These are phyloP conservation scores for Elymus sibiricus DNA, from an alignment of 176 grass and related monocot genomes.

Conservation along the genomic window DNA sequence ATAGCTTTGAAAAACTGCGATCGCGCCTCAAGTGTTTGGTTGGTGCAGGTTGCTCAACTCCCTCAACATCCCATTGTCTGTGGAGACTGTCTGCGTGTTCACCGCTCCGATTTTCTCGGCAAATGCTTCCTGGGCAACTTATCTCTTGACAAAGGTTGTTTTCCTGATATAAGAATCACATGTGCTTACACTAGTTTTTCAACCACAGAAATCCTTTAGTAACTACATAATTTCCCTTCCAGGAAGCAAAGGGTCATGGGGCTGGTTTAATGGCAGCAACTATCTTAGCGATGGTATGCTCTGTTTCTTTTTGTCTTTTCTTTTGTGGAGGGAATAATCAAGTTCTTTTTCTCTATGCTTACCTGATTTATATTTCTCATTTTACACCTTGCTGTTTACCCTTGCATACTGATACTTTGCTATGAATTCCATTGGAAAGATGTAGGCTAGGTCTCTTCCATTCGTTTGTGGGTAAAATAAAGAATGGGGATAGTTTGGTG, in stretches of 20 bases:
- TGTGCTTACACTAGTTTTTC: constrained; percentile 8
- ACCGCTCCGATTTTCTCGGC: constrained; percentile 92
- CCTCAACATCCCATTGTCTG: constrained; percentile 81
- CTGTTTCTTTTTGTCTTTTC: neutral
- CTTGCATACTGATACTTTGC: neutral
- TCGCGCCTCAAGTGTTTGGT: constrained; percentile 4
- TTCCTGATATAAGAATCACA: neutral
- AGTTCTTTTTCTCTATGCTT: neutral
- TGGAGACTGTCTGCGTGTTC: constrained; percentile 95
- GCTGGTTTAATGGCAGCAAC: constrained; percentile 90
- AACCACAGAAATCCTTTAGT: neutral
- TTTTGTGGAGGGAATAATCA: neutral
- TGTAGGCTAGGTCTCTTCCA: neutral
- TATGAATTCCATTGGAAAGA: neutral
- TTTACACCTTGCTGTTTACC: neutral
- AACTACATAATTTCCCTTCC: constrained; percentile 15
- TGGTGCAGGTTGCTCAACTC: constrained; percentile 69
- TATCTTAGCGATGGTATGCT: constrained; percentile 76
- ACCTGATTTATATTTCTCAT: constrained; percentile 2
- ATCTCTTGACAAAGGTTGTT: constrained; percentile 81
- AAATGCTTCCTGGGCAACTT: constrained; percentile 86
- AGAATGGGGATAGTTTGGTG: neutral
- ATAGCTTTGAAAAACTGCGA: neutral
- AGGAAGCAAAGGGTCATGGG: constrained; percentile 94
- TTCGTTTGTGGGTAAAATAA: neutral